phyloP scores from a whole-genome alignment of 192 early-diverging fungal genomes.

The Coemansia sp. region DNA sequence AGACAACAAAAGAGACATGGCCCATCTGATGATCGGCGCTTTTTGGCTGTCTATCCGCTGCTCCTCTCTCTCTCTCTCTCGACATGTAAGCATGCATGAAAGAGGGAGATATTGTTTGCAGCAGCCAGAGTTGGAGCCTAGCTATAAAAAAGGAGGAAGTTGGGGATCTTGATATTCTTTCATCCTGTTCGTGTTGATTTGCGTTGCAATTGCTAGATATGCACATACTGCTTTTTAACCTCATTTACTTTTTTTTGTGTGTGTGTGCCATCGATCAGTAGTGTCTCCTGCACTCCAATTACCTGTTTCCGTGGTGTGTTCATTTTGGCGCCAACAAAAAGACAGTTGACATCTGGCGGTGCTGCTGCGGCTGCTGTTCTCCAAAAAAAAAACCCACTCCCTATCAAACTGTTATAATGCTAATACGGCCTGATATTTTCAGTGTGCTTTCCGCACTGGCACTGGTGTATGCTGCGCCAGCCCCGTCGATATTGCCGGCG shows the following conservation, averaged over 20 bases:
- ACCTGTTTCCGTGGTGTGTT: too few species aligned
- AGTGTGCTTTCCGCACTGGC: not conserved
- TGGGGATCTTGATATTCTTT: not conserved
- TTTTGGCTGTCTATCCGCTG: not conserved
- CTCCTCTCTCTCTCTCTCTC: too few species aligned
- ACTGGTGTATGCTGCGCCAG: not conserved
- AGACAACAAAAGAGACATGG: not conserved
- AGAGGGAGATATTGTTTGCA: not conserved
- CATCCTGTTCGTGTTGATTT: not conserved
- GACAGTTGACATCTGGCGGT: not conserved
- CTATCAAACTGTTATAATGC: not conserved
- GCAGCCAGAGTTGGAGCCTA: not conserved
- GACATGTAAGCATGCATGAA: not conserved
- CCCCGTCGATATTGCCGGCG: not conserved
- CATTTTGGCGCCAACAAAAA: too few species aligned
- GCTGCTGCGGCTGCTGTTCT: not conserved
- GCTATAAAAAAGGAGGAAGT: not conserved
- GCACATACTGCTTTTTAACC: not conserved
- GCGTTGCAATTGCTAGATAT: not conserved
- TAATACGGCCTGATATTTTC: not conserved
- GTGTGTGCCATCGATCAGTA: conserved; percentile 9
- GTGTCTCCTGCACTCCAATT: too few species aligned
- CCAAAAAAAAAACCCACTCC: too few species aligned
- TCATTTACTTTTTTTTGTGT: not conserved
- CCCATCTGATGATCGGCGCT: not conserved